Conservation (phyloP, 2,329 filamentous ascomycete genomes). For the Neofusicoccum sp. region DNA sequence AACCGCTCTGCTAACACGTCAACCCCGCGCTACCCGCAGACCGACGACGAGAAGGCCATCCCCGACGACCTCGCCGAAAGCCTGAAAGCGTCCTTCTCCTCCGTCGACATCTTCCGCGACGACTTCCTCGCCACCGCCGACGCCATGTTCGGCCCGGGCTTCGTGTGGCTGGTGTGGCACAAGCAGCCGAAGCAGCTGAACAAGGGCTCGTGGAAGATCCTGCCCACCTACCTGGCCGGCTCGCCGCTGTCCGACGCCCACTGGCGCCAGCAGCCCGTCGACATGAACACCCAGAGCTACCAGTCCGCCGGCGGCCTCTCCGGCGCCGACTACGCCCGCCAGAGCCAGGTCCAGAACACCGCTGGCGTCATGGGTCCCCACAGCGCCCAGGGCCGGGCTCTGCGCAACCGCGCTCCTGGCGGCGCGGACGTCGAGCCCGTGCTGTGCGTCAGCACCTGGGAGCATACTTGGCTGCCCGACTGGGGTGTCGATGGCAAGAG, state of each 20-base stretch:
- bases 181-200: slow-evolving; percentile 42
- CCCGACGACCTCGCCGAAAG: slow-evolving; percentile 55
- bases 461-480: slow-evolving; percentile 87
- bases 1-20: slow-evolving; percentile 20
- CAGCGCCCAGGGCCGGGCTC: slow-evolving; percentile 28
- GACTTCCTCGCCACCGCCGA: slow-evolving; percentile 79
- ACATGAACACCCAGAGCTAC: slow-evolving; percentile 63
- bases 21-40: slow-evolving; percentile 18
- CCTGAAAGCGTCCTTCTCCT: slow-evolving; percentile 73
- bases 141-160: slow-evolving; percentile 95
- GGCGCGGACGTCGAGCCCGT: slow-evolving; percentile 71
- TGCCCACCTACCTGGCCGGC: slow-evolving; percentile 88
- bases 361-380: slow-evolving; percentile 41
- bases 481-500: slow-evolving; percentile 74
- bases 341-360: slow-evolving; percentile 29
- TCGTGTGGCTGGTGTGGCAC: slow-evolving; percentile 81
- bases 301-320: slow-evolving; percentile 27
- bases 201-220: slow-evolving; percentile 60
- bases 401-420: slow-evolving; percentile 56
- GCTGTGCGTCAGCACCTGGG: slow-evolving; percentile 93
- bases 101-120: slow-evolving; percentile 74
- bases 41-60: slow-evolving; percentile 42
- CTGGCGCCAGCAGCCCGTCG: slow-evolving; percentile 66
- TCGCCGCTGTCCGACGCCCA: slow-evolving; percentile 84
- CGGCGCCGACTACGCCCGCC: slow-evolving; percentile 6